Conservation (phyloP, 83 land plant species). For the Isoetes engelmannii region DNA sequence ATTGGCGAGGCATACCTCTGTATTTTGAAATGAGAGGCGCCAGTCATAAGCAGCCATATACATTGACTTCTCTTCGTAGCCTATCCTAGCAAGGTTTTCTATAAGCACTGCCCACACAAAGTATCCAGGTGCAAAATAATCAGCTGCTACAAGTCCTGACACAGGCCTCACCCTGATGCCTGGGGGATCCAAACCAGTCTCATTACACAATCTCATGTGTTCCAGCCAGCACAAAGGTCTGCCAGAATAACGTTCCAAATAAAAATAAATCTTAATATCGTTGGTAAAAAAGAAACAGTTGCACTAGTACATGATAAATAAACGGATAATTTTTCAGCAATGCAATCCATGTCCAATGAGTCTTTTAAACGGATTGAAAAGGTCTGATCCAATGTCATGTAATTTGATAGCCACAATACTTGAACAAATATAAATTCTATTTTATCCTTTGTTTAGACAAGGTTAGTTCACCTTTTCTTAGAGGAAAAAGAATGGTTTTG, state of each 20-base stretch:
- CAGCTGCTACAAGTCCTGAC: slow-evolving; percentile 92
- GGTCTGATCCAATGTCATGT: too few species aligned
- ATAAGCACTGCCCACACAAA: slow-evolving; percentile 97
- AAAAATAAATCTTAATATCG: too few species aligned
- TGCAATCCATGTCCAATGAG: too few species aligned
- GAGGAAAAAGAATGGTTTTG: too few species aligned
- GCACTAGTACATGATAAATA: too few species aligned
- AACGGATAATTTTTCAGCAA: too few species aligned
- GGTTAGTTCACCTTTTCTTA: too few species aligned
- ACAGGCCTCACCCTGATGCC: slow-evolving; percentile 77
- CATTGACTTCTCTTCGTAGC: slow-evolving; percentile 91
- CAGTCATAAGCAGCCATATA: slow-evolving; percentile 96
- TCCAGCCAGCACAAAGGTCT: slow-evolving; percentile 96
- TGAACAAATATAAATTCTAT: too few species aligned
- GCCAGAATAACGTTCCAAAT: neutral
- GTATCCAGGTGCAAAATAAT: slow-evolving; percentile 86
- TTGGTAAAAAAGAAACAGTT: too few species aligned
- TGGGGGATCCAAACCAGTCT: slow-evolving; percentile 79
- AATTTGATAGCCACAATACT: too few species aligned
- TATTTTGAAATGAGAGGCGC: slow-evolving; percentile 87
- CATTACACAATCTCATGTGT: slow-evolving; percentile 85
- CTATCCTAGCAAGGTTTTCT: slow-evolving; percentile 81
- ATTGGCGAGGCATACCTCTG: slow-evolving; percentile 50
- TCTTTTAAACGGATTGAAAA: too few species aligned
- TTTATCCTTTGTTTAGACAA: too few species aligned